Evolutionary conservation across 1,139 yeast species (phyloP).

Genomic region (Blastobotrys malaysiensis): DNA sequence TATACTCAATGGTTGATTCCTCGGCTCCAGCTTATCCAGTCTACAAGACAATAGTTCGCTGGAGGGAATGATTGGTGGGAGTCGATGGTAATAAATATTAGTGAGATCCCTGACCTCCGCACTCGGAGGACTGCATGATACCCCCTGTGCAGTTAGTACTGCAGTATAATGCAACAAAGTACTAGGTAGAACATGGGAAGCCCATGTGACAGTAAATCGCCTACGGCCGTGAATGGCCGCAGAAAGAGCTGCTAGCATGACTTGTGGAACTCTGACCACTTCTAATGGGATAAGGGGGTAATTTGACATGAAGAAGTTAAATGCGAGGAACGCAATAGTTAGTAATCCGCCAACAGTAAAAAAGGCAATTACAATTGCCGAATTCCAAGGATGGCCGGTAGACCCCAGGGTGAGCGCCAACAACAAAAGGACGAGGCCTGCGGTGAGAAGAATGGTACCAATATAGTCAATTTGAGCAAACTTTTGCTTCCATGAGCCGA

Average conservation of each 20-base stretch:
- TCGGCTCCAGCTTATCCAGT: too few relatives aligned
- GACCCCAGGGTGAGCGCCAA: conserved; percentile 51
- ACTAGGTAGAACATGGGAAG: too few relatives aligned
- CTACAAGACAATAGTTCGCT: too few relatives aligned
- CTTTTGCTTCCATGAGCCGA: conserved; percentile 39
- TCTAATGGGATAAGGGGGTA: conserved; percentile 44
- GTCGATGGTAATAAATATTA: too few relatives aligned
- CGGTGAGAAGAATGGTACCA: conserved; percentile 41
- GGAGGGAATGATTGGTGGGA: too few relatives aligned
- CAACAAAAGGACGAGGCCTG: conserved; percentile 41
- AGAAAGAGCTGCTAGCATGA: conserved; percentile 46
- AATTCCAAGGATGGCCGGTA: conserved; percentile 41
- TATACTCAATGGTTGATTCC: too few relatives aligned
- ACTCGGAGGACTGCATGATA: too few relatives aligned
- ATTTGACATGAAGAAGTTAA: conserved; percentile 43
- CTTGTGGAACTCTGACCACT: conserved; percentile 31
- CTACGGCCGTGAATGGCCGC: too few relatives aligned
- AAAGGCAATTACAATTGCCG: conserved; percentile 50
- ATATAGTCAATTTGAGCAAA: conserved; percentile 42
- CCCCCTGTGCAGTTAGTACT: too few relatives aligned
- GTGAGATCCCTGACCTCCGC: too few relatives aligned
- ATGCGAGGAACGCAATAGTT: conserved; percentile 39
- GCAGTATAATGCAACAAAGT: too few relatives aligned
- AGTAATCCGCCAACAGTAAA: conserved; percentile 49
- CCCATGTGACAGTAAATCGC: too few relatives aligned